Evolutionary conservation across 176 grass and related monocot genomes (phyloP).

Genomic region (Triticum monococcum): DNA sequence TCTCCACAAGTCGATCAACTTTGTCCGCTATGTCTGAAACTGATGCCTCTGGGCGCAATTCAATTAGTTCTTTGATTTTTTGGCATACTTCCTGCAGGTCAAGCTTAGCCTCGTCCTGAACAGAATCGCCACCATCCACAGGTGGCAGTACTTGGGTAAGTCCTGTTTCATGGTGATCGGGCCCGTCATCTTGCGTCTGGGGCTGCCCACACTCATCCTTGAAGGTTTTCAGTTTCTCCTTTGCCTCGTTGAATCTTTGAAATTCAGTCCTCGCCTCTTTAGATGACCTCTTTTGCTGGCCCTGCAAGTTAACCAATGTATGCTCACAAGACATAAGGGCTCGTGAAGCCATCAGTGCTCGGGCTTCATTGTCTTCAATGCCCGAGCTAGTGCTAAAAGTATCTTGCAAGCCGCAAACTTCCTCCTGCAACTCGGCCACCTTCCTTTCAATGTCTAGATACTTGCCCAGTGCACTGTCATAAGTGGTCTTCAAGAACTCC

Average conservation of each 20-base stretch:
- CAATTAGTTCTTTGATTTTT: conserved; percentile 57
- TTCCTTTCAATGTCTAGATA: conserved; percentile 81
- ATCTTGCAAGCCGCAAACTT: conserved; percentile 80
- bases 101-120: conserved; percentile 42
- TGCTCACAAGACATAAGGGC: conserved; percentile 86
- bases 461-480: conserved; percentile 53
- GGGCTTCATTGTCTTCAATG: conserved; percentile 89
- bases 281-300: conserved; percentile 49
- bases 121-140: conserved; percentile 12
- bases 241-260: conserved; percentile 47
- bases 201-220: conserved; percentile 46
- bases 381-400: conserved; percentile 51
- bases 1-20: conserved; percentile 60
- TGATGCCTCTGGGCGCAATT: conserved; percentile 38
- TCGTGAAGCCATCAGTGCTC: conserved; percentile 76
- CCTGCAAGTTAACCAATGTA: conserved; percentile 66
- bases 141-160: not conserved
- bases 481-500: conserved; percentile 81
- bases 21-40: conserved; percentile 61
- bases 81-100: conserved; percentile 50
- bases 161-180: conserved; percentile 25
- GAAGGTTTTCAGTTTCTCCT: conserved; percentile 62
- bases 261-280: conserved; percentile 61
- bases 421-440: conserved; percentile 58
- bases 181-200: conserved; percentile 13